Evolutionary conservation across 2,329 filamentous ascomycete genomes (phyloP).

Genomic region (Beauveria scarabaeidicola): DNA sequence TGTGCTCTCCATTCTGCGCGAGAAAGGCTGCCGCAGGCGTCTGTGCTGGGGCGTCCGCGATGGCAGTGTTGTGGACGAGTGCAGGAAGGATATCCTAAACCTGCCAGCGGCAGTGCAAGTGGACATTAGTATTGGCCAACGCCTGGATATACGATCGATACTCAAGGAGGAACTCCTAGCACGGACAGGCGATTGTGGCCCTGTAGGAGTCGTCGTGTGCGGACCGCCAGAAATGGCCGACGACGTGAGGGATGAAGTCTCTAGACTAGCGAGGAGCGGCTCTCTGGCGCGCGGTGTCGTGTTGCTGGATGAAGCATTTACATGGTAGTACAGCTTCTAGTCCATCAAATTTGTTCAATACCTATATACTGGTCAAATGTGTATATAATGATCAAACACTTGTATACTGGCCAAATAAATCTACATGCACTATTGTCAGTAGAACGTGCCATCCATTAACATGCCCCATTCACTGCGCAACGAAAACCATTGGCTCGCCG

Average conservation of each 20-base stretch:
- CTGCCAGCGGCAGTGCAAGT: constrained; percentile 15
- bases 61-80: constrained; percentile 13
- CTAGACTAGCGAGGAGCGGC: constrained; percentile 15
- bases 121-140: constrained; percentile 16
- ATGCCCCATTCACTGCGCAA: constrained; percentile 4
- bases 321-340: constrained; percentile 15
- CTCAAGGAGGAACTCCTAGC: constrained; percentile 16
- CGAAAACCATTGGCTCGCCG: constrained; percentile 34
- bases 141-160: constrained; percentile 17
- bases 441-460: background rate
- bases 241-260: constrained; percentile 19
- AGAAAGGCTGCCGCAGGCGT: constrained; percentile 11
- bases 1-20: constrained; percentile 19
- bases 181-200: constrained; percentile 13
- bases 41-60: constrained; percentile 21
- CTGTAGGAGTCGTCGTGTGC: constrained; percentile 21
- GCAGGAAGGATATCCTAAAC: constrained; percentile 12
- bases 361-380: background rate
- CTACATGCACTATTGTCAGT: no score
- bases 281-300: constrained; percentile 16
- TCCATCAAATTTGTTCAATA: no score
- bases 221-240: constrained; percentile 24
- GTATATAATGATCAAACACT: background rate
- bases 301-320: constrained; percentile 20
- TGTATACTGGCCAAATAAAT: background rate